Evolutionary conservation across 148 eudicot genomes (phyloP).

Genomic region (Spergularia marina): DNA sequence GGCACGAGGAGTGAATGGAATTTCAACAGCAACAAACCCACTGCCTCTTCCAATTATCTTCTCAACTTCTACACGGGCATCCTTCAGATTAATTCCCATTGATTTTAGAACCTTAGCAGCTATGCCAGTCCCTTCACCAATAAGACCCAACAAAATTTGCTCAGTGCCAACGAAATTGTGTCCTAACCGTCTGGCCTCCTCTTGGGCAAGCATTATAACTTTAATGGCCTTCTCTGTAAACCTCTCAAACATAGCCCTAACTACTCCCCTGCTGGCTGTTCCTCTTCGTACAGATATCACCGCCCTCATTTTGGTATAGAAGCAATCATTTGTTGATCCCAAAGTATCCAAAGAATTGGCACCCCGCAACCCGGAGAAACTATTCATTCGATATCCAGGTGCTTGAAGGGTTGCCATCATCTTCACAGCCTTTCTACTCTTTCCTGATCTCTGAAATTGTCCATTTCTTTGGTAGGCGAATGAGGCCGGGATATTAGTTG

Average conservation of each 20-base stretch:
- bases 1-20: slow-evolving; percentile 93
- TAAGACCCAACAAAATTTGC: slow-evolving; percentile 86
- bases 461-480: slow-evolving; percentile 46
- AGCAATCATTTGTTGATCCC: slow-evolving; percentile 42
- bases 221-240: slow-evolving; percentile 94
- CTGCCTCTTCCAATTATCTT: slow-evolving; percentile 94
- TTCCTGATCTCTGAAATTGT: slow-evolving; percentile 47
- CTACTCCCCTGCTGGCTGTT: slow-evolving; percentile 45
- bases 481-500: slow-evolving; percentile 58
- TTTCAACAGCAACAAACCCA: slow-evolving; percentile 90
- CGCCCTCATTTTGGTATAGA: slow-evolving; percentile 57
- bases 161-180: slow-evolving; percentile 96
- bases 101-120: slow-evolving; percentile 98
- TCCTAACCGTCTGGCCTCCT: slow-evolving; percentile 88
- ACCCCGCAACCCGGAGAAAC: slow-evolving; percentile 65
- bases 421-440: slow-evolving; percentile 38
- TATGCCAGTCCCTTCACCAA: slow-evolving; percentile 98
- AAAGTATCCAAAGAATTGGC: slow-evolving; percentile 54
- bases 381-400: slow-evolving; percentile 41
- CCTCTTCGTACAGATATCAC: slow-evolving; percentile 45
- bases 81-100: slow-evolving; percentile 92
- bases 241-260: slow-evolving; percentile 90
- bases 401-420: slow-evolving; percentile 48
- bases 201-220: slow-evolving; percentile 97
- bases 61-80: slow-evolving; percentile 95